phyloP scores from a whole-genome alignment of 1,139 yeast species.

The Hanseniaspora uvarum region DNA sequence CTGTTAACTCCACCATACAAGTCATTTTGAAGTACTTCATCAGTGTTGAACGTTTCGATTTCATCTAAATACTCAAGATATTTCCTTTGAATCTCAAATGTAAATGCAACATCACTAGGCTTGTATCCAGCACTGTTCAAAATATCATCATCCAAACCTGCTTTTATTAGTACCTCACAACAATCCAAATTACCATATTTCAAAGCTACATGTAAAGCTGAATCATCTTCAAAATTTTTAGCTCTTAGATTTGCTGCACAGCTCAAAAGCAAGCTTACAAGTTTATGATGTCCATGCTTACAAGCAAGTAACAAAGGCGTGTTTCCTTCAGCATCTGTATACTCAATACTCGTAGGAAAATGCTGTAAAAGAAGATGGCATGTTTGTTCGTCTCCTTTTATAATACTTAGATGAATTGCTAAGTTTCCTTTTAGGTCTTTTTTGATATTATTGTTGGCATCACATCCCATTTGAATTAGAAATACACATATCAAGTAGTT shows the following conservation, averaged over 20 bases:
- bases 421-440: slow-evolving; percentile 59
- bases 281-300: slow-evolving; percentile 54
- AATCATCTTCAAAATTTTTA: slow-evolving; percentile 56
- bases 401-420: slow-evolving; percentile 65
- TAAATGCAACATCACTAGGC: slow-evolving; percentile 51
- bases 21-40: neutral
- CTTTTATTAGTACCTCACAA: slow-evolving; percentile 46
- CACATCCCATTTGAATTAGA: slow-evolving; percentile 43
- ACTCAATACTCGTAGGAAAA: slow-evolving; percentile 59
- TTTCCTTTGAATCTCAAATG: slow-evolving; percentile 38
- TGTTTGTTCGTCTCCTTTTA: slow-evolving; percentile 65
- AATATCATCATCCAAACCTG: slow-evolving; percentile 36
- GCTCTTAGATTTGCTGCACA: slow-evolving; percentile 67
- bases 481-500: slow-evolving; percentile 67
- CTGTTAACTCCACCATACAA: slow-evolving; percentile 16
- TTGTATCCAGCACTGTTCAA: slow-evolving; percentile 58
- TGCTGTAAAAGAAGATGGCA: slow-evolving; percentile 73
- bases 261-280: slow-evolving; percentile 59
- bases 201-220: slow-evolving; percentile 71
- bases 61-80: slow-evolving; percentile 27
- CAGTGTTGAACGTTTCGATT: slow-evolving; percentile 17
- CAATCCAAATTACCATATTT: slow-evolving; percentile 64
- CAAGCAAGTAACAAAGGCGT: slow-evolving; percentile 74
- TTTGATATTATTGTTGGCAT: slow-evolving; percentile 36
- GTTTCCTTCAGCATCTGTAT: slow-evolving; percentile 45